Percentiles rank a stretch among this genome's conserved stretches.
Conservation (phyloP, 352 stramenopile species). For the Aphanomyces stellatus region DNA sequence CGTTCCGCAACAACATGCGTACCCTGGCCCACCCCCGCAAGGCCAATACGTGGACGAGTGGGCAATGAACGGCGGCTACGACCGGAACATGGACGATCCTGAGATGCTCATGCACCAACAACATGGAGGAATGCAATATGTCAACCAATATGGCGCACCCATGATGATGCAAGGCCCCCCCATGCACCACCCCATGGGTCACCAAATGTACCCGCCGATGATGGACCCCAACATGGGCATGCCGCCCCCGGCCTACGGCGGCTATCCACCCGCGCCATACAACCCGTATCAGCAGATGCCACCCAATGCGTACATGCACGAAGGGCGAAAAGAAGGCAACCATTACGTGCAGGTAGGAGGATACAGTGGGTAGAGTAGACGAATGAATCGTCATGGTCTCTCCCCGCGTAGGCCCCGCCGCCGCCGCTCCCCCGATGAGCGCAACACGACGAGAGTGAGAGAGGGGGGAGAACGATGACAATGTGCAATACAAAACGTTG, state of each 20-base stretch:
- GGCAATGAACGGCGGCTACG: slow-evolving; percentile 31
- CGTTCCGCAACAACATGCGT: background rate
- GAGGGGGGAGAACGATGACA: no score
- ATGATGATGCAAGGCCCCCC: slow-evolving; percentile 50
- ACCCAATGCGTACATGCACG: background rate
- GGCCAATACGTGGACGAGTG: background rate
- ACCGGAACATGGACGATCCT: slow-evolving; percentile 36
- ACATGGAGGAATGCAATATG: slow-evolving; percentile 28
- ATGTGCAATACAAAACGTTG: no score
- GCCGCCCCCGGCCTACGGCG: background rate
- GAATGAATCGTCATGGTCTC: background rate
- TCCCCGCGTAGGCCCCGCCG: background rate
- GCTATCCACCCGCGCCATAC: slow-evolving; percentile 7
- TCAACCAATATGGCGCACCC: slow-evolving; percentile 52
- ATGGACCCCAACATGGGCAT: background rate
- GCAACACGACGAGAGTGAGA: no score
- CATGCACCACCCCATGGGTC: slow-evolving; percentile 63
- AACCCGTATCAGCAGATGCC: background rate
- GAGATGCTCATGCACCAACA: slow-evolving; percentile 31
- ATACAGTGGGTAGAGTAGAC: background rate
- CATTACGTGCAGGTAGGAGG: background rate
- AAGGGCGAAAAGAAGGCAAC: background rate
- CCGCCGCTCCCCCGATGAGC: slow-evolving; percentile 6
- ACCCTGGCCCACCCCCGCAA: slow-evolving; percentile 7
- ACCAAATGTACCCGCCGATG: slow-evolving; percentile 43